Base-by-base conservation (phyloP, 805 yeast species). In the Candida dajiaensis region DNA sequence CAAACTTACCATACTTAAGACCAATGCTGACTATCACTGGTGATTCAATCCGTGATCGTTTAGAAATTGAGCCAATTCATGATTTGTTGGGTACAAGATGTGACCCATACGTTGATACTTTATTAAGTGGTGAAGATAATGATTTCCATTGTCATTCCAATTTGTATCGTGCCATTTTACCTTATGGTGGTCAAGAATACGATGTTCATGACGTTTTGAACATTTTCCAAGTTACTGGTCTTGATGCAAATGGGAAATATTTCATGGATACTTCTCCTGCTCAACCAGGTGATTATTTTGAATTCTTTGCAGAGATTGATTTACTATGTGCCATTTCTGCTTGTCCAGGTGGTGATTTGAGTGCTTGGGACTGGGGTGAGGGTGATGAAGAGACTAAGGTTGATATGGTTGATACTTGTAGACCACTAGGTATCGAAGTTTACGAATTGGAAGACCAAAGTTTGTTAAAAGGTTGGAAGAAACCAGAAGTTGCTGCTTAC, bases 211-310 rank as follows among this genome's bases (percentile, higher is more conserved):
- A 81, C 54, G 86, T 81, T 8, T 66, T 81, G 55, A 81, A 81
- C 62, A 84, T 81, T 31, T 81, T 81, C 65, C 87, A 81, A 61
- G 78, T 81, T 49, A 81, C 86, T 1, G 87, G 87, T 0, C 69
- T 80, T 52, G 78, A 79, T 52, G 82, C 78, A 50, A 66, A 77
- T 52, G 86, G 81, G 58, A 83, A 78, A 58, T 81, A 81, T 60
- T 81, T 77, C 59, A 81, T 80, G 86, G 85, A 80, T 57, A 75
- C 86, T 2, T 79, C 82, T 51, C 87, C 87, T 1, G 81, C 86
- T 2, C 66, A 72, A 31, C 63, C 67, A 38, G 77, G 72, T 13
- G 87, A 81, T 56, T 79, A 77, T 59, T 80, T 81, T 55, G 86
- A 81, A 61, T 71, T 78, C 59, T 81, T 80, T 62, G 85, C 85